Conservation (phyloP, 305 asterid species). For the Striga hermonthica region DNA sequence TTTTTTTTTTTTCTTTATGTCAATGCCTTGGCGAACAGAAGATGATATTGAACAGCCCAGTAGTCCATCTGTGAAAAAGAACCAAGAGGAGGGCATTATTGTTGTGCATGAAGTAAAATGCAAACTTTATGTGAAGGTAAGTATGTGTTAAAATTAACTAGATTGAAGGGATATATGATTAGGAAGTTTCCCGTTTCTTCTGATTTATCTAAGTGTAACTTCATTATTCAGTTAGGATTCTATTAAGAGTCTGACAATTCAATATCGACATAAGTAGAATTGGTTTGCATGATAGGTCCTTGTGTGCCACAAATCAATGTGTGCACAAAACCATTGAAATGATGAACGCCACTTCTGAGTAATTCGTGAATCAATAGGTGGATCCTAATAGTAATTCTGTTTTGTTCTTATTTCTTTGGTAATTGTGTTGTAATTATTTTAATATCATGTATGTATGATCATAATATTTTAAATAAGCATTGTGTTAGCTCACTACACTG, state of each 20-base stretch:
- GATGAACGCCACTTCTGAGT: background rate
- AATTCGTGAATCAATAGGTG: background rate
- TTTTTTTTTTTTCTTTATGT: slow-evolving; percentile 27
- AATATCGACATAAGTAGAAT: slow-evolving; percentile 2
- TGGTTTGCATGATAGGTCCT: slow-evolving; percentile 1
- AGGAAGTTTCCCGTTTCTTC: background rate
- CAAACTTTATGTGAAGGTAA: slow-evolving; percentile 84
- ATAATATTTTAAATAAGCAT: background rate
- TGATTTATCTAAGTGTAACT: background rate
- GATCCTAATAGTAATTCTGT: background rate
- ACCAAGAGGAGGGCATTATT: slow-evolving; percentile 69
- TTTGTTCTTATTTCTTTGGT: background rate
- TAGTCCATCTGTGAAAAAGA: slow-evolving; percentile 88
- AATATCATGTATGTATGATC: background rate
- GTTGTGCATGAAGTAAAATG: slow-evolving; percentile 91
- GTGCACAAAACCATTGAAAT: slow-evolving; percentile 21
- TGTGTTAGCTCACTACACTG: background rate
- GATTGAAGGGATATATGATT: slow-evolving; percentile 6
- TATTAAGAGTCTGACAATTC: slow-evolving; percentile 11
- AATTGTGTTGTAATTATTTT: background rate
- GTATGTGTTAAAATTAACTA: slow-evolving; percentile 3
- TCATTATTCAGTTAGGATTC: background rate
- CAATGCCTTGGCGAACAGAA: slow-evolving; percentile 47
- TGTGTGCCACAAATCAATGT: background rate
- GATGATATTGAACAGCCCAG: slow-evolving; percentile 80